phyloP scores from a whole-genome alignment of 2,329 filamentous ascomycete species.

The Periconia digitata region DNA sequence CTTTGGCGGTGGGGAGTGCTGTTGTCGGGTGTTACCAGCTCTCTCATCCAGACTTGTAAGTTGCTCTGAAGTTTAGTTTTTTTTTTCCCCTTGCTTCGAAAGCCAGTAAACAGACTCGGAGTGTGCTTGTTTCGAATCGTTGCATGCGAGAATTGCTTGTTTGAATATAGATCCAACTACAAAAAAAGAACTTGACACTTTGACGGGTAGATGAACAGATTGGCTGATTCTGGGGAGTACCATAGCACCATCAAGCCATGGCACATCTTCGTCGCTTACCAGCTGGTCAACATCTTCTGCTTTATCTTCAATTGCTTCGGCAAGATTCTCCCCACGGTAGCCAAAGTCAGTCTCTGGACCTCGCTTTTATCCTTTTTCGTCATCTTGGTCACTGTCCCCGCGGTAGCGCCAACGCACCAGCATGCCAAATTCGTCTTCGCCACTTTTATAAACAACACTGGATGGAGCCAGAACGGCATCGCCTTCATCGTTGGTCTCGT shows the following conservation, averaged over 20 bases:
- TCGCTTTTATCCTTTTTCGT: slow-evolving; percentile 52
- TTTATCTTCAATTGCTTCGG: slow-evolving; percentile 53
- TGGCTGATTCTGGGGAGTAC: no score
- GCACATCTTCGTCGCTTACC: slow-evolving; percentile 49
- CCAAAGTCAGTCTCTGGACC: slow-evolving; percentile 48
- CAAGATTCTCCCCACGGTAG: slow-evolving; percentile 42
- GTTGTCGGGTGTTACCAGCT: slow-evolving; percentile 56
- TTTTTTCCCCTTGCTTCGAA: not conserved
- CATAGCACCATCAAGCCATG: slow-evolving; percentile 37
- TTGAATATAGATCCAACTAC: not conserved
- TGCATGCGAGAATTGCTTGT: no score
- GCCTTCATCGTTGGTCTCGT: slow-evolving; percentile 56
- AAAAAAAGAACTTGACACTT: no score
- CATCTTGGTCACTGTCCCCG: slow-evolving; percentile 53
- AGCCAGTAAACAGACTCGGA: not conserved
- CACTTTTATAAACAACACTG: slow-evolving; percentile 55
- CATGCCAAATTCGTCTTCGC: slow-evolving; percentile 54
- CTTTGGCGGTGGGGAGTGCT: slow-evolving; percentile 51
- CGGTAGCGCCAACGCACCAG: slow-evolving; percentile 47
- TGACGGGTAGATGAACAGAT: no score
- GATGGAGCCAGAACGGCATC: slow-evolving; percentile 50
- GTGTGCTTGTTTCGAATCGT: no score
- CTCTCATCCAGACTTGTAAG: slow-evolving; percentile 56
- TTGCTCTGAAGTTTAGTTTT: slow-evolving; percentile 6
- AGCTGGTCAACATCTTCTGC: slow-evolving; percentile 51